A percentile compares a stretch with the other conserved stretches of the same genome.
Conservation (phyloP, 177 flowering plant genomes). For the Vitis hybrid region DNA sequence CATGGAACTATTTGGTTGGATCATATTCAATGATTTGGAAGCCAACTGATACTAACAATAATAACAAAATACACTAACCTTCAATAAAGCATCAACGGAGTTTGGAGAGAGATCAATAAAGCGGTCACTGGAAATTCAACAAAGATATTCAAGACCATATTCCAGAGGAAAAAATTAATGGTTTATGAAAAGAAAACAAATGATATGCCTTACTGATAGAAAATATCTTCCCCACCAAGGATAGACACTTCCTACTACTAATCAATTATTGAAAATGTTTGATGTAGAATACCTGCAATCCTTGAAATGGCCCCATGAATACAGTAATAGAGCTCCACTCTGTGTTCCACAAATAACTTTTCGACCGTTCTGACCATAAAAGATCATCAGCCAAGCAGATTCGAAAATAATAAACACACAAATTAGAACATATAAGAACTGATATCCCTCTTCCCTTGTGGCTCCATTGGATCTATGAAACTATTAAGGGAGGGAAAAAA, state of each 20-base stretch:
- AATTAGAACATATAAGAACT: not conserved
- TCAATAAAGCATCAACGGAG: constrained; percentile 75
- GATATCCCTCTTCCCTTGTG: too few relatives aligned
- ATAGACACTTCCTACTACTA: not conserved
- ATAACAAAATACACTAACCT: constrained; percentile 45
- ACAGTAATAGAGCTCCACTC: constrained; percentile 68
- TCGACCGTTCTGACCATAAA: constrained; percentile 69
- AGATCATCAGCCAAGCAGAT: constrained; percentile 2
- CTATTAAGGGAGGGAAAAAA: too few relatives aligned
- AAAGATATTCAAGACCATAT: constrained; percentile 3
- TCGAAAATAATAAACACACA: not conserved
- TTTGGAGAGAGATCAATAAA: constrained; percentile 71
- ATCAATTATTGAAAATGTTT: not conserved
- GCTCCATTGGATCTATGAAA: too few relatives aligned
- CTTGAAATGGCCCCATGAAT: constrained; percentile 94
- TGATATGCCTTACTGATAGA: not conserved
- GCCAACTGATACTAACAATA: not conserved
- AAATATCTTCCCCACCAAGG: not conserved
- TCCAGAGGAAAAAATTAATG: not conserved
- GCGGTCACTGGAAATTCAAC: constrained; percentile 68
- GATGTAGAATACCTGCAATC: constrained; percentile 81
- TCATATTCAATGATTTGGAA: not conserved
- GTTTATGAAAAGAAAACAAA: not conserved
- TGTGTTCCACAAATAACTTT: constrained; percentile 93
- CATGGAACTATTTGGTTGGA: too few relatives aligned